Evolutionary conservation across 108 stramenopile species (phyloP).

Genomic region (Cyclotella choctawhatcheeana): DNA sequence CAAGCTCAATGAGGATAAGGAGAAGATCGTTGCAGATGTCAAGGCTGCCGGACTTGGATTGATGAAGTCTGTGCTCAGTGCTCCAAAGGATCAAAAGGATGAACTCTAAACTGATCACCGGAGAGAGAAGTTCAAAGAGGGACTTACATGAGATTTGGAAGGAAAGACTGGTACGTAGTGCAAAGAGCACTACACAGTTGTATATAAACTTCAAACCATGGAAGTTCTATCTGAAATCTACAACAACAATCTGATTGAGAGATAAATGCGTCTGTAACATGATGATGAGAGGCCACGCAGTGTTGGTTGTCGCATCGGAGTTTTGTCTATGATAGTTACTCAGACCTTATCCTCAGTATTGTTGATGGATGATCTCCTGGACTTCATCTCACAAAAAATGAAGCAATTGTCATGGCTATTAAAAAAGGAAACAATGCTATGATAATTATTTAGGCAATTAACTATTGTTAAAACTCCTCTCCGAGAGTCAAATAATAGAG

Average conservation of each 20-base stretch:
- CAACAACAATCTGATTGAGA: background rate
- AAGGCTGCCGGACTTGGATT: conserved; percentile 87
- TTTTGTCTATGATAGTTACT: background rate
- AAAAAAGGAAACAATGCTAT: background rate
- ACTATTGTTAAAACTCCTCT: too few relatives aligned
- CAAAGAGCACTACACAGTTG: background rate
- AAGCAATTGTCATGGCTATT: background rate
- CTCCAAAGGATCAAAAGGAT: conserved; percentile 32
- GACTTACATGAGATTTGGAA: background rate
- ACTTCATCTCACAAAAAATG: background rate
- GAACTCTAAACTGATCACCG: conserved; percentile 8
- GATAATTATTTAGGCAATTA: too few relatives aligned
- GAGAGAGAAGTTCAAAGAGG: background rate
- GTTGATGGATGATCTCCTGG: background rate
- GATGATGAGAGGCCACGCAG: background rate
- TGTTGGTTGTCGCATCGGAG: background rate
- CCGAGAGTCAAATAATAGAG: too few relatives aligned
- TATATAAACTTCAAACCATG: background rate
- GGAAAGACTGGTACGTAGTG: background rate
- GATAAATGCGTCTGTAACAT: background rate
- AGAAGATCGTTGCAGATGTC: conserved; percentile 70
- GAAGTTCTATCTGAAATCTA: background rate
- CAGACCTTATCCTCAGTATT: background rate
- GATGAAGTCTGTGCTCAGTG: conserved; percentile 84
- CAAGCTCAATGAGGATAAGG: conserved; percentile 68